Conservation (phyloP, 2,329 filamentous ascomycete species). For the Stagonosporopsis vannaccii region DNA sequence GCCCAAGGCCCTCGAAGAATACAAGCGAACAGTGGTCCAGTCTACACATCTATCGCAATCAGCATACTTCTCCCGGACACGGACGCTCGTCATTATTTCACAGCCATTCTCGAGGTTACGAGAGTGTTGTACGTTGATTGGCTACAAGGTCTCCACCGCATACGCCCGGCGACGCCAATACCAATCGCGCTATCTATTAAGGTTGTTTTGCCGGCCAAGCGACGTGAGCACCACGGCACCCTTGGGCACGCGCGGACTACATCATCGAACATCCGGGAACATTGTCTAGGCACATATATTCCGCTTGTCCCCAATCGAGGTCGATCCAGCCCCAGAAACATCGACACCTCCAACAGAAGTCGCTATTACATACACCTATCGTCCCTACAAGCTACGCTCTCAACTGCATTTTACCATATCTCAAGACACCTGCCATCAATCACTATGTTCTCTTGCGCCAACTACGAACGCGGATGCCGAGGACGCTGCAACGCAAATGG, state of each 20-base stretch:
- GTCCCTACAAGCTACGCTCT: not conserved
- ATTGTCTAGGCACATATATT: constrained; percentile 36
- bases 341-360: not conserved
- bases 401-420: not conserved
- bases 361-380: not conserved
- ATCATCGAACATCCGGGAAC: constrained; percentile 43
- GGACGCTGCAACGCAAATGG: constrained; percentile 50
- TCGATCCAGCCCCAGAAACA: not conserved
- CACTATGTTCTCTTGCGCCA: constrained; percentile 54
- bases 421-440: constrained; percentile 4
- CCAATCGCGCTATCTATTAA: constrained; percentile 26
- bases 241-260: constrained; percentile 22
- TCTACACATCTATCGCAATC: not conserved
- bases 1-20: constrained; percentile 1
- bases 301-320: constrained; percentile 10
- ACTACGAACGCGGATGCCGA: constrained; percentile 55
- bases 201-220: constrained; percentile 30
- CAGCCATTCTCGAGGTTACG: constrained; percentile 11
- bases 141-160: constrained; percentile 2
- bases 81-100: not conserved
- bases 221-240: constrained; percentile 17
- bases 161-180: constrained; percentile 33
- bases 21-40: not conserved
- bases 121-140: constrained; percentile 13
- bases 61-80: not conserved